These are phyloP conservation scores for Agaricus subrufescens DNA, from an alignment of 768 basidiomycete genomes.

Conservation along the genomic window DNA sequence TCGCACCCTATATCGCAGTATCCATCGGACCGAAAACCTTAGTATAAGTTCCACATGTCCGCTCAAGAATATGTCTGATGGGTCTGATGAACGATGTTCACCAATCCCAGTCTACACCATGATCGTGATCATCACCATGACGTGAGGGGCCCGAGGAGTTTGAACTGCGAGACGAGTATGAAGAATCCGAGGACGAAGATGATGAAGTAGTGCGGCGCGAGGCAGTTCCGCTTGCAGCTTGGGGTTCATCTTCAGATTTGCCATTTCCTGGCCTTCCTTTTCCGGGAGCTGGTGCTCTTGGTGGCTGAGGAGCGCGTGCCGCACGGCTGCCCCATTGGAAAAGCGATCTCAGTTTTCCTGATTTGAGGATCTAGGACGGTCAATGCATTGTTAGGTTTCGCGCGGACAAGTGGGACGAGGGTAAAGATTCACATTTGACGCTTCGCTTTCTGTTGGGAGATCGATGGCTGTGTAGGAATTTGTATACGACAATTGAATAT, in stretches of 20 bases:
- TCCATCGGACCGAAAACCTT: neutral
- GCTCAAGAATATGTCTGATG: neutral
- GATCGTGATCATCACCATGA: neutral
- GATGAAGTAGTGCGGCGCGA: neutral
- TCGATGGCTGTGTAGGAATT: neutral
- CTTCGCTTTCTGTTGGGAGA: neutral
- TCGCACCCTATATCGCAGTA: no score
- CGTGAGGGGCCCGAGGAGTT: neutral
- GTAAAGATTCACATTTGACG: neutral
- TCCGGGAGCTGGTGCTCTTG: neutral
- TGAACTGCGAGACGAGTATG: neutral
- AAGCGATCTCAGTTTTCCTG: neutral
- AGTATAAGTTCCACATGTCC: neutral
- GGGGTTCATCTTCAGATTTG: neutral
- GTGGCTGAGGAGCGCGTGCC: neutral
- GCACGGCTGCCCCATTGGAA: slow-evolving; percentile 5
- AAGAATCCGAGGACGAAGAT: neutral
- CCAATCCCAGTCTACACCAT: slow-evolving; percentile 11
- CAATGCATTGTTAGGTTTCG: neutral
- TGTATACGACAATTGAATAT: neutral
- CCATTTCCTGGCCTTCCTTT: neutral
- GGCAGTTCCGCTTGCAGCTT: neutral
- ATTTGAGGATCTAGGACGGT: neutral
- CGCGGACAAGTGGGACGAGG: neutral
- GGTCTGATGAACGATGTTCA: neutral